These are phyloP conservation scores for Starmerella vaccinii DNA, from an alignment of 805 yeast genomes.

Conservation along the genomic window DNA sequence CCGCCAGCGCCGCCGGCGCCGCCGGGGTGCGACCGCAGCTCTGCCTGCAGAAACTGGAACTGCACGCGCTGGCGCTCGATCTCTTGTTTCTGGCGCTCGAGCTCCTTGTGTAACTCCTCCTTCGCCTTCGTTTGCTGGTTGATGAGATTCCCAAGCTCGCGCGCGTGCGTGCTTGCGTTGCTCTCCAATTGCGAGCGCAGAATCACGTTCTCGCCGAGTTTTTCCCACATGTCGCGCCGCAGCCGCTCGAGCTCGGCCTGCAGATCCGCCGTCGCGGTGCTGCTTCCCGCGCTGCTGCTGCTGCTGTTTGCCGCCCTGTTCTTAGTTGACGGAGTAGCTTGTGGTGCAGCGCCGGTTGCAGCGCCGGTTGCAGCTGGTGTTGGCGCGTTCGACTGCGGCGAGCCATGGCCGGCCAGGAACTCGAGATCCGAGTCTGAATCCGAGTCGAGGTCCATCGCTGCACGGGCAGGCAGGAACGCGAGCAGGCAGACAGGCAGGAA, in stretches of 20 bases:
- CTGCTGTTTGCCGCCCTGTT: background rate
- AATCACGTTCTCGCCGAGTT: slow-evolving; percentile 74
- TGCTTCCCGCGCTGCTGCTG: background rate
- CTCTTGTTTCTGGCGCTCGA: slow-evolving; percentile 35
- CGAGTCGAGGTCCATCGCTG: background rate
- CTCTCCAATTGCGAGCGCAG: slow-evolving; percentile 53
- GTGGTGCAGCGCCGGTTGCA: background rate
- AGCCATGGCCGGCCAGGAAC: slow-evolving; percentile 9
- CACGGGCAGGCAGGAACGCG: no score
- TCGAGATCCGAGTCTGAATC: slow-evolving; percentile 19
- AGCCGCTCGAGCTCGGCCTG: background rate
- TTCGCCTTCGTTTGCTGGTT: slow-evolving; percentile 21
- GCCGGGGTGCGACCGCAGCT: slow-evolving; percentile 9
- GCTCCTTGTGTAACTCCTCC: slow-evolving; percentile 31
- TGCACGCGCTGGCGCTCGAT: slow-evolving; percentile 44
- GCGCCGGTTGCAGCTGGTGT: slow-evolving; percentile 12
- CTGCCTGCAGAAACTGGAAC: slow-evolving; percentile 39
- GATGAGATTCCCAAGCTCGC: slow-evolving; percentile 26
- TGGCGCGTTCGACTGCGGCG: slow-evolving; percentile 1
- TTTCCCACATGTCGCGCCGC: slow-evolving; percentile 22
- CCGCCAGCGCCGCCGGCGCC: background rate
- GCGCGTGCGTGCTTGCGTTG: slow-evolving; percentile 22
- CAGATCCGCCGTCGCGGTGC: background rate
- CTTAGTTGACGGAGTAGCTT: no score
- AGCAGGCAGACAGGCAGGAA: no score